Evolutionary conservation across 2,329 filamentous ascomycete species (phyloP), one percentile per base, ranked within the genome.

Genomic region (Fusarium camptoceras): DNA sequence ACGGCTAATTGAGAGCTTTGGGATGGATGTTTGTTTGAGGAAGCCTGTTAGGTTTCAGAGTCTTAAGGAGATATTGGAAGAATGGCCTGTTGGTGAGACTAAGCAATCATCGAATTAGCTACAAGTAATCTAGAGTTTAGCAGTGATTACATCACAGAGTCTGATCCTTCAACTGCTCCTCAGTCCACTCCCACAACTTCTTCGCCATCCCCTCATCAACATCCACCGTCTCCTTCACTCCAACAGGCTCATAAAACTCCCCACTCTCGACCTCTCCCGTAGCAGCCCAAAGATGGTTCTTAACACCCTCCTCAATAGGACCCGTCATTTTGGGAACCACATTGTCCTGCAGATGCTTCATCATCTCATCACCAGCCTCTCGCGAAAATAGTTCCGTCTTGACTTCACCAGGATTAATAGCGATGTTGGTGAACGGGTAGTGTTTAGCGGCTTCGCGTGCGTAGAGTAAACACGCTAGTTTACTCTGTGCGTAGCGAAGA

Each of bases 211-310:
- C 41, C 1, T 53, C 46, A 24, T 65, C 28, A 18, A 65, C 6
- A 0, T 61, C 60, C 22, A n/a, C 31, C 0, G 28, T 61, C 7
- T 65, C 34, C 20, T 46, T 51, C 20, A 51, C 43, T 1, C 62
- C 60, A 14, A 65, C 51, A 25, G 61, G 61, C 4, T 64, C 59
- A 25, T 64, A 64, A 8, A 64, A 64, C 1, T 59, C 51, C 0
- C 59, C 61, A 14, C 11, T 64, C 11, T 37, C 14, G 0, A 64
- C 22, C 4, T 37, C n/a, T 0, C 14, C 5, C 0, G 51, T 59
- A 1, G 44, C 37, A 7, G 44, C 61, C 51, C 59, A 64, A 6
- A 64, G 39, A 22, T 64, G 61, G 15, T 64, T 64, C 11, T 59
- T 64, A 0, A 64, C 51, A 0, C 61, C 59, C 11, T 64, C 61